Evolutionary conservation across 2,329 filamentous ascomycete species (phyloP), one percentile per base, ranked within the genome.

Genomic region (Triangularia setosa): DNA sequence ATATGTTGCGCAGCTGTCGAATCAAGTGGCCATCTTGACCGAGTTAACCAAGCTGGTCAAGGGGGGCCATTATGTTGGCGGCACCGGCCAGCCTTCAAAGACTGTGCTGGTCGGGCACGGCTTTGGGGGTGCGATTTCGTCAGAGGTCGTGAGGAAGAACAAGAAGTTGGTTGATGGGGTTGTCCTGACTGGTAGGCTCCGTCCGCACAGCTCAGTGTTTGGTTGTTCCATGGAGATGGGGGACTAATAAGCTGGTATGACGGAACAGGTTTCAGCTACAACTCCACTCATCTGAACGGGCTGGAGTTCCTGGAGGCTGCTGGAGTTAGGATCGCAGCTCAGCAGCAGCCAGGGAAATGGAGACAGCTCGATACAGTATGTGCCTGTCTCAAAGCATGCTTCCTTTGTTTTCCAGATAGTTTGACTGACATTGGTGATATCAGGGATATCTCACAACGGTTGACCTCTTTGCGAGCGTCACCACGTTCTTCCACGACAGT

Each of bases 401-500:
- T 33, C 25, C 6, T 30, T 25, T 5, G 14, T 3, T 14, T 18
- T 12, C 21, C 8, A 14, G 11, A 21, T 25, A 4, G 16, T 12
- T 35, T 58, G 54, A 59, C 18, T 23, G 9, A 14, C 6, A 12
- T 23, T 8, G 6, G 21, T 14, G 14, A 53, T 12, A 16, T 8
- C 14, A 68, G 66, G 66, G 66, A 9, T 68, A 66, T 27, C 30
- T 68, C 21, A 66, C 66, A 9, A 14, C 60, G 14, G 64, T 58
- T 28, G 66, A 68, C 40, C 25, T 66, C 25, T 62, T 59, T 33
- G 25, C 64, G 2, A 63, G 60, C 25, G 64, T 64, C 2, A 55
- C 28, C 30, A 53, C 44, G 66, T 68, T 68, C 62, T 68, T 68
- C 64, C 60, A 66, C 23, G 58, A 58, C 12, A 56, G 59, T 16